A percentile compares a stretch with the other conserved stretches of the same genome.
phyloP scores from a whole-genome alignment of 176 grass and related monocot species.

The Musa beccarii region DNA sequence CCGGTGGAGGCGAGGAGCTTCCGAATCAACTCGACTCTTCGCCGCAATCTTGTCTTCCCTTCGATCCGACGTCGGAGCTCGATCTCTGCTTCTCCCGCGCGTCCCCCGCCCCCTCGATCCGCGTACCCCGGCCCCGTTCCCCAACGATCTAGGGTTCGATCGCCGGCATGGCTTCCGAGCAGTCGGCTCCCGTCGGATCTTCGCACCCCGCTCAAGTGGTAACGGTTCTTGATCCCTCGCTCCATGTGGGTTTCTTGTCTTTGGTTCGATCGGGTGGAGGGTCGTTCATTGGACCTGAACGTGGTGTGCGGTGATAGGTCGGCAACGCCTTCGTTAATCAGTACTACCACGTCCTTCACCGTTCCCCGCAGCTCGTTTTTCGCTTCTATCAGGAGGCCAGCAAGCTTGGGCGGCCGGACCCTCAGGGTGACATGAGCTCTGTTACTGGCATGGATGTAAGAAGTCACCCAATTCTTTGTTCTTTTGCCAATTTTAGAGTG shows the following conservation, averaged over 20 bases:
- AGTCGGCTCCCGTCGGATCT: constrained; percentile 27
- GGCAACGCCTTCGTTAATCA: constrained; percentile 88
- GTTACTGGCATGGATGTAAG: constrained; percentile 76
- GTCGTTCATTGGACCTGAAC: constrained; percentile 14
- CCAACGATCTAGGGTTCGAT: not conserved
- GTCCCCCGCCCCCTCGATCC: no score
- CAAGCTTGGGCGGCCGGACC: constrained; percentile 64
- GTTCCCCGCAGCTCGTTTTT: constrained; percentile 71
- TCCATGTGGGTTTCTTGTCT: not conserved
- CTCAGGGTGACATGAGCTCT: constrained; percentile 43
- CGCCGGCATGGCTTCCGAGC: constrained; percentile 41
- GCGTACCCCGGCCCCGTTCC: no score
- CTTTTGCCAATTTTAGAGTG: not conserved
- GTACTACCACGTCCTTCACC: constrained; percentile 93
- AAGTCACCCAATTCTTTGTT: not conserved
- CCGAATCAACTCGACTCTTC: not conserved
- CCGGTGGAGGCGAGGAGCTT: not conserved
- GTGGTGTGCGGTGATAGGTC: constrained; percentile 39
- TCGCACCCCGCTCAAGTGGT: constrained; percentile 61
- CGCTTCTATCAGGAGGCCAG: constrained; percentile 90
- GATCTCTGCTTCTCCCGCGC: not conserved
- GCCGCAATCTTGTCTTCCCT: not conserved
- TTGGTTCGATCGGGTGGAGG: not conserved
- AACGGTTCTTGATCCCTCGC: not conserved
- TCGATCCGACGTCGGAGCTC: not conserved